Base-by-base conservation (phyloP, 2,329 filamentous ascomycete genomes). In the Nemania bipapillata region DNA sequence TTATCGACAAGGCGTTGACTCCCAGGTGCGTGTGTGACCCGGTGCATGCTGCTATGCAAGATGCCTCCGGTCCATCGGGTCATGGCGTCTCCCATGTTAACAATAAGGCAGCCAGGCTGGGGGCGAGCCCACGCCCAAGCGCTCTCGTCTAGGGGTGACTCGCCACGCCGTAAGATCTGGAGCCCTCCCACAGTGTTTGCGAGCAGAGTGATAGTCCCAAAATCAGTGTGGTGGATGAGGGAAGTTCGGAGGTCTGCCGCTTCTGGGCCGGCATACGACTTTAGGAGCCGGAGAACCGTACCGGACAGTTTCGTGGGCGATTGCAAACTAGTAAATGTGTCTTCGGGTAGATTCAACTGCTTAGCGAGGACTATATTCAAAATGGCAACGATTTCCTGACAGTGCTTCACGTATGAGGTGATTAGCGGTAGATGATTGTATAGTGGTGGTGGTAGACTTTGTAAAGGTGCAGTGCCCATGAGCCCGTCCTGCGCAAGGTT, bases 141-240 rank as follows among this genome's bases (percentile, higher is more conserved):
- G 9, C 17, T 12, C 15, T 45, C 24, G 24, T 45, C 55, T 1
- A 9, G 3, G 7, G 55, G 37, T 1, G 22, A 28, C 24, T 17
- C 15, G 2, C 40, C 40, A 9, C 37, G 55, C 9, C 8, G 4
- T 2, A 58, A 8, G 5, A 58, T 58, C 40, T 58, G 55, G 11
- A 58, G 40, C 1, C 56, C 56, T 12, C 79, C 80, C 2, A 79
- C 45, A 2, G 79, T 67, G 52, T 81, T 79, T 59, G 78, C 78
- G 1, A 81, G 75, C 0, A 81, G 71, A 0, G 81, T 81, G 12
- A 81, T 74, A 4, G 74, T 76, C 1, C 80, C 80, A 52, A 81
- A 78, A 62, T 81, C 80, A 0, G 78, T 80, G 55, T 82, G 79
- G 15, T 76, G 73, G 11, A 75, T 69, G 65, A 79, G 74, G 40